A percentile compares a stretch with the other conserved stretches of the same genome.
phyloP scores from a whole-genome alignment of 805 yeast genomes.

The Cyberlindnera xylosilytica region DNA sequence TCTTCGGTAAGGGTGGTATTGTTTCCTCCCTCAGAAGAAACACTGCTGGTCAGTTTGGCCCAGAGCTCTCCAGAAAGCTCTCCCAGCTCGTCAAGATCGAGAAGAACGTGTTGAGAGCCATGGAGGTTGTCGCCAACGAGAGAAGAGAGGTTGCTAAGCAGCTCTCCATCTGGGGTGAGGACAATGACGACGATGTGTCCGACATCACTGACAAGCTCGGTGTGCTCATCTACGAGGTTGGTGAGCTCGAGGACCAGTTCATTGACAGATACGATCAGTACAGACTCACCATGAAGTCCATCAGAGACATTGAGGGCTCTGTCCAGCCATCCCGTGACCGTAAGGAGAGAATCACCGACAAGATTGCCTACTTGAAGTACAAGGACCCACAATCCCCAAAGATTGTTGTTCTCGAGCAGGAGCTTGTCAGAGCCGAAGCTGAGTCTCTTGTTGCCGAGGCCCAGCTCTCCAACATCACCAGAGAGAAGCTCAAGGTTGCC shows the following conservation, averaged over 20 bases:
- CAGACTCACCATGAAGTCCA: conserved; percentile 75
- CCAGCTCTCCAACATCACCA: conserved; percentile 81
- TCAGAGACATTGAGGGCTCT: conserved; percentile 81
- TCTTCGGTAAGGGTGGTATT: conserved; percentile 78
- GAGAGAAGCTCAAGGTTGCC: conserved; percentile 83
- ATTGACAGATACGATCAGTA: conserved; percentile 84
- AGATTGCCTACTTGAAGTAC: conserved; percentile 79
- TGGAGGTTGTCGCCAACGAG: conserved; percentile 74
- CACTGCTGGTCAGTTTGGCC: conserved; percentile 78
- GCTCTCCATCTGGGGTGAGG: conserved; percentile 83
- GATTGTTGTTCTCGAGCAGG: conserved; percentile 80
- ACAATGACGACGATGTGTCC: conserved; percentile 79
- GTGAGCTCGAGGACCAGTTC: conserved; percentile 84
- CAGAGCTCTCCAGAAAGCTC: conserved; percentile 73
- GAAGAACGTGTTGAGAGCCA: conserved; percentile 74
- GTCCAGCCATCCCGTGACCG: conserved; percentile 88
- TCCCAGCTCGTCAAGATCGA: conserved; percentile 76
- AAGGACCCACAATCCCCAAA: conserved; percentile 82
- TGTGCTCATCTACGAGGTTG: conserved; percentile 76
- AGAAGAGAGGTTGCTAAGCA: conserved; percentile 81
- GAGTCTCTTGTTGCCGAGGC: conserved; percentile 91
- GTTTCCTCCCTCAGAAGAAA: conserved; percentile 61
- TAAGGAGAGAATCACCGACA: conserved; percentile 80
- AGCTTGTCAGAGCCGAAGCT: conserved; percentile 88
- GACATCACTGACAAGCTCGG: conserved; percentile 88